Evolutionary conservation across 2,329 filamentous ascomycete species (phyloP).

Genomic region (Xylaria sp.): DNA sequence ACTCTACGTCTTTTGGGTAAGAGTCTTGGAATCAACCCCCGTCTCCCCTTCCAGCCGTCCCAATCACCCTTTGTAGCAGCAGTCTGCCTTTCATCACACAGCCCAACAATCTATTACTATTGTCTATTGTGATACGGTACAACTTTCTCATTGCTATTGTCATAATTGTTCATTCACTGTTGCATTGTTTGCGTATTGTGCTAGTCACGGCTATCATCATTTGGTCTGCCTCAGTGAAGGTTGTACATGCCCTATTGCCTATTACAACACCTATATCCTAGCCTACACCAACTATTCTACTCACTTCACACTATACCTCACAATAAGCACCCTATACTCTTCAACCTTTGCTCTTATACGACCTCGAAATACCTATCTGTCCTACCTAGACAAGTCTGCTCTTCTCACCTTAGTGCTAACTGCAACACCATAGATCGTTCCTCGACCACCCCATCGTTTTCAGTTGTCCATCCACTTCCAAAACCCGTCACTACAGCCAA

Average conservation of each 20-base stretch:
- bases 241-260: conserved; percentile 19
- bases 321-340: background rate
- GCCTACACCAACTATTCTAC: conserved; percentile 1
- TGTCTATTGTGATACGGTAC: background rate
- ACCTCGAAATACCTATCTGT: background rate
- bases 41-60: conserved; percentile 15
- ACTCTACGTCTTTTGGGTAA: conserved; percentile 30
- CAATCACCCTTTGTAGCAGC: background rate
- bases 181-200: conserved; percentile 13
- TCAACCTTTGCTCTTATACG: background rate
- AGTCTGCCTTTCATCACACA: background rate
- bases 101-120: background rate
- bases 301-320: background rate
- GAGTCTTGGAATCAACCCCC: conserved; percentile 19
- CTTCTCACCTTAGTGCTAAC: conserved; percentile 18
- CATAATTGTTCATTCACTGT: conserved; percentile 28
- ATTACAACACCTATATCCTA: conserved; percentile 3
- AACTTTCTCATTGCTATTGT: conserved; percentile 16
- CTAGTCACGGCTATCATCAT: background rate
- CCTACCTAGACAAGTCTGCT: background rate
- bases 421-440: conserved; percentile 14
- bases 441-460: conserved; percentile 10
- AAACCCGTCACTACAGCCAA: conserved; percentile 21
- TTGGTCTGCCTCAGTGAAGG: conserved; percentile 16
- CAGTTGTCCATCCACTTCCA: background rate